phyloP scores from a whole-genome alignment of 495 filamentous ascomycete species.

The Rhypophila decipiens region DNA sequence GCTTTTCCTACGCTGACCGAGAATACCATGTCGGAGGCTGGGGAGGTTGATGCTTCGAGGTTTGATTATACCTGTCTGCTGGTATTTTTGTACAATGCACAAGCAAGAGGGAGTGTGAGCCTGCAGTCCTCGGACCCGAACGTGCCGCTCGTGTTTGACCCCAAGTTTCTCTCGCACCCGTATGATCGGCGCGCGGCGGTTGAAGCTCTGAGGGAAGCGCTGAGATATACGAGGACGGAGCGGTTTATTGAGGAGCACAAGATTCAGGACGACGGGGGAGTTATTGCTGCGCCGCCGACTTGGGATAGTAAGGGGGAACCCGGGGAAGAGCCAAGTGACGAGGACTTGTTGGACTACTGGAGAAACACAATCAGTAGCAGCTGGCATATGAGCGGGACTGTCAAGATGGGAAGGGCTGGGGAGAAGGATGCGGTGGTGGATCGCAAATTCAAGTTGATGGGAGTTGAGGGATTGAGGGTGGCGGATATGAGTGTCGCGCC shows the following conservation, averaged over 20 bases:
- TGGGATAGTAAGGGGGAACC: neutral
- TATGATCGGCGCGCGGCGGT: conserved; percentile 52
- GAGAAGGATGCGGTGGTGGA: conserved; percentile 51
- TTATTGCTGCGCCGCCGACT: conserved; percentile 35
- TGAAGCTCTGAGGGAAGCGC: conserved; percentile 43
- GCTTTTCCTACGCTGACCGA: too few relatives aligned
- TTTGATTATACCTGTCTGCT: conserved; percentile 26
- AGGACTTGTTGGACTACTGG: conserved; percentile 48
- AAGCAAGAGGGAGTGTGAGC: conserved; percentile 42
- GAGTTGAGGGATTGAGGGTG: conserved; percentile 51
- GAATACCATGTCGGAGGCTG: conserved; percentile 11
- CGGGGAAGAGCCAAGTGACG: too few relatives aligned
- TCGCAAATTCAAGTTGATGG: conserved; percentile 45
- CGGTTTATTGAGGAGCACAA: conserved; percentile 42
- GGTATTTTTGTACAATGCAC: conserved; percentile 30
- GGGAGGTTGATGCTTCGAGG: neutral
- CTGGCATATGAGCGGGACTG: conserved; percentile 58
- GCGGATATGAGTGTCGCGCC: conserved; percentile 63
- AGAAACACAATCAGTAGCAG: conserved; percentile 27
- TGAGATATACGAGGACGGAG: conserved; percentile 36
- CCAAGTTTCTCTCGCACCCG: conserved; percentile 47
- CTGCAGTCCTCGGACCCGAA: conserved; percentile 50
- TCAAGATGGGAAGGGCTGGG: conserved; percentile 51
- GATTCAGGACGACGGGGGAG: conserved; percentile 37
- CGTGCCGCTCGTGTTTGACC: conserved; percentile 51